Base-by-base conservation (phyloP, 2,329 filamentous ascomycete genomes). In the Thermomyces lanuginosus region DNA sequence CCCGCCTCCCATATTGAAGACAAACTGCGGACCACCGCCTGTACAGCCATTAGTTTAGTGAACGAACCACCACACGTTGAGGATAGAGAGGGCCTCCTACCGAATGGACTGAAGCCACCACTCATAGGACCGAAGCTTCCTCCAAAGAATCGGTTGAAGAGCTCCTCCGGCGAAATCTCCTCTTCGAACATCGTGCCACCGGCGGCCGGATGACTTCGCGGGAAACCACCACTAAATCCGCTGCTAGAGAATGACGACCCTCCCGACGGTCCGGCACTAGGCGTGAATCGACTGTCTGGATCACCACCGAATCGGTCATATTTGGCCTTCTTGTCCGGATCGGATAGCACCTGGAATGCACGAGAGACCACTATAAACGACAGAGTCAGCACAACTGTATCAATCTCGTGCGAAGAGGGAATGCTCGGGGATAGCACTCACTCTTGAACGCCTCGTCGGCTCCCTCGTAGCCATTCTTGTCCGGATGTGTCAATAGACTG, bases 401-500 rank as follows among this genome's bases (percentile, higher is more conserved):
- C 8, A 16, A 13, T 22, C 16, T 19, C 9, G 22, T 10, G 18
- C 15, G 8, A 4, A 17, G 6, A 17, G 14, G 20, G 6, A 26
- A 21, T 5, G 5, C 10, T 23, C 13, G 8, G 14, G 16, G 28
- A 24, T 5, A 21, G 21, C 25, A 57, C 64, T 53, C 46, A 72
- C 69, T 79, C 63, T 98, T 98, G 62, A 98, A 98, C 16, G 89
- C 89, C 60, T 98, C 89, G 51, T 93, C 89, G 29, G 89, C 86
- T 33, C 91, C 73, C 19, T 86, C 76, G 51, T 93, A 84, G 26
- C 84, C 84, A 64, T 98, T 98, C 64, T 98, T 98, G 63, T 98
- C 89, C 36, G 89, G 89, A 63, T 98, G 89, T 33, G 89, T 98
- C 46, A 95, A 65, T 44, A 98, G 61, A 49, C 79, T 89, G 50